Conservation (phyloP, 495 filamentous ascomycete genomes). For the Podospora appendiculata region DNA sequence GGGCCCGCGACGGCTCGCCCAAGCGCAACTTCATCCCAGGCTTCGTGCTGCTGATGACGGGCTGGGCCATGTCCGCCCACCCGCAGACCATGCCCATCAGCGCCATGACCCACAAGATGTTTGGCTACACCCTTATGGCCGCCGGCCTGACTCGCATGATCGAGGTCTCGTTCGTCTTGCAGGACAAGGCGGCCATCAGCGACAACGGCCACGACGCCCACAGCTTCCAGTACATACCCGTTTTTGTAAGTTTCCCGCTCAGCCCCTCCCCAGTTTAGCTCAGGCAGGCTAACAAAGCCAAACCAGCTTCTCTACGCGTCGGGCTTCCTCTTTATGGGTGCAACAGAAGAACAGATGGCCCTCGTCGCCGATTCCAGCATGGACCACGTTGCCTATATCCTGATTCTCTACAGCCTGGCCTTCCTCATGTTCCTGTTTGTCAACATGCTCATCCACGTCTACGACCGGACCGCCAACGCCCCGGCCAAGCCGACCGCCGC, state of each 20-base stretch:
- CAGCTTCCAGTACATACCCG: constrained; percentile 89
- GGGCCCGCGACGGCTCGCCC: constrained; percentile 70
- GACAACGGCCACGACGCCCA: constrained; percentile 51
- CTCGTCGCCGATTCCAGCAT: constrained; percentile 64
- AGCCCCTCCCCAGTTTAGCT: not conserved
- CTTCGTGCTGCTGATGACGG: constrained; percentile 83
- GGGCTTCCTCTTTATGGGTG: constrained; percentile 95
- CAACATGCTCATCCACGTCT: constrained; percentile 75
- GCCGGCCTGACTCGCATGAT: constrained; percentile 78
- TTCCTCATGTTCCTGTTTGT: constrained; percentile 88
- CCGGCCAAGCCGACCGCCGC: constrained; percentile 4
- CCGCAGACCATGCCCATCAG: constrained; percentile 75
- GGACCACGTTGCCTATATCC: constrained; percentile 82
- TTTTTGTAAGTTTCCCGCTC: constrained; percentile 60
- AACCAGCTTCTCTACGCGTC: constrained; percentile 79
- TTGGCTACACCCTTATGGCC: constrained; percentile 93
- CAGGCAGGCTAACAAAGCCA: not conserved
- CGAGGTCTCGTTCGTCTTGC: constrained; percentile 82
- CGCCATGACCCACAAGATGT: constrained; percentile 83
- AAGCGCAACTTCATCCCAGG: constrained; percentile 90
- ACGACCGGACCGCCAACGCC: constrained; percentile 49
- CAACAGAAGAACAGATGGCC: constrained; percentile 91
- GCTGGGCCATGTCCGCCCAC: constrained; percentile 91
- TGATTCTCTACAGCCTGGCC: constrained; percentile 83
- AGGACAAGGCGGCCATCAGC: constrained; percentile 55